phyloP scores from a whole-genome alignment of 805 yeast species.

The Wickerhamiella galacta region DNA sequence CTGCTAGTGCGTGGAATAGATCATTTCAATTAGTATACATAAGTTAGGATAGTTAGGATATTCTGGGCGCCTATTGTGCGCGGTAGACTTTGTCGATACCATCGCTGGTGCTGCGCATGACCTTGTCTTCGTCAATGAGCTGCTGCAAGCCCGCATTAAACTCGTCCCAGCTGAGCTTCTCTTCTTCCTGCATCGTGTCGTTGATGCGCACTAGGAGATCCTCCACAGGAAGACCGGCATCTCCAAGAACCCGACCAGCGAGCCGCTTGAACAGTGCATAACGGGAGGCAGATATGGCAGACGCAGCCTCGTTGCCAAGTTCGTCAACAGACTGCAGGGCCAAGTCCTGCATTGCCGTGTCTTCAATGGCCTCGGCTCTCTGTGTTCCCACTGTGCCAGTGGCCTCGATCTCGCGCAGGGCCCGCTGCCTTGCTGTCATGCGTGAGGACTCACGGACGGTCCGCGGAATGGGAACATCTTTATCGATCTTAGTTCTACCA shows the following conservation, averaged over 20 bases:
- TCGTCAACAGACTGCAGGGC: not conserved
- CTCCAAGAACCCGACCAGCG: constrained; percentile 1
- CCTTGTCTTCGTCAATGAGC: not conserved
- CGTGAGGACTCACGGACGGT: constrained; percentile 2
- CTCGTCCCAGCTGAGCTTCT: not conserved
- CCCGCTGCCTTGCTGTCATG: constrained; percentile 16
- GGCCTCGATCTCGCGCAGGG: constrained; percentile 1
- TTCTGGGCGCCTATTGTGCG: constrained; percentile 6
- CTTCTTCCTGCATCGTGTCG: not conserved
- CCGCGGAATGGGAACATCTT: constrained; percentile 2
- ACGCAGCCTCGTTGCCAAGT: not conserved
- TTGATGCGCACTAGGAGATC: not conserved
- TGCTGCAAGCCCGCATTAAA: not conserved
- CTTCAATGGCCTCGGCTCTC: too few species aligned
- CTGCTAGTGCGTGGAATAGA: too few species aligned
- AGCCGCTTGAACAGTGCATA: not conserved
- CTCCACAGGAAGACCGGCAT: not conserved
- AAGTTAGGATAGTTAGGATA: constrained; percentile 10
- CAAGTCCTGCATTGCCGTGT: not conserved
- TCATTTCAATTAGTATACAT: constrained; percentile 10
- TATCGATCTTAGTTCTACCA: too few species aligned
- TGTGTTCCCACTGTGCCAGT: too few species aligned
- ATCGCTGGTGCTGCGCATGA: not conserved
- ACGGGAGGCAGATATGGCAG: not conserved
- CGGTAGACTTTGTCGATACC: constrained; percentile 3